Percentiles rank a stretch among this genome's conserved stretches.
These are phyloP conservation scores for Mycena pura DNA, from an alignment of 768 basidiomycete species.

Conservation along the genomic window DNA sequence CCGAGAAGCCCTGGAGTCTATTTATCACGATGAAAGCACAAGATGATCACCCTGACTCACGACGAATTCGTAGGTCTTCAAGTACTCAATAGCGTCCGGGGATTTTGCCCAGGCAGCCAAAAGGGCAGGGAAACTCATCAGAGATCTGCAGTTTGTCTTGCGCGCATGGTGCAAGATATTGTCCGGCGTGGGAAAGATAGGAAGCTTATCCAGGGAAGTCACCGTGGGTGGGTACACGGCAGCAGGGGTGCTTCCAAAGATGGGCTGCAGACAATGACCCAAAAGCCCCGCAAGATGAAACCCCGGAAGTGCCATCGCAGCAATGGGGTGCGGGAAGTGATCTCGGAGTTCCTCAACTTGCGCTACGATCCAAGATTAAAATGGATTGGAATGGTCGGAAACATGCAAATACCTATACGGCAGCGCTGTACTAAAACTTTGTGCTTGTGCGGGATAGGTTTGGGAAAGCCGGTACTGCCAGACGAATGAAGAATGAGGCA, in stretches of 20 bases:
- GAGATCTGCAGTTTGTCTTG: slow-evolving; percentile 32
- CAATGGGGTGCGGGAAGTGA: background rate
- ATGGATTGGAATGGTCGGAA: no score
- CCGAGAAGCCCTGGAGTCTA: slow-evolving; percentile 14
- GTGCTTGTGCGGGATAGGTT: no score
- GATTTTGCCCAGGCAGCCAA: slow-evolving; percentile 45
- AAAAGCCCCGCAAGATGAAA: slow-evolving; percentile 35
- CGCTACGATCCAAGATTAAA: no score
- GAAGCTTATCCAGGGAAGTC: slow-evolving; percentile 28
- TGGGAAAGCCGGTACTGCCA: no score
- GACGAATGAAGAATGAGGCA: no score
- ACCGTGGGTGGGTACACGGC: slow-evolving; percentile 26
- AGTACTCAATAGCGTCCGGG: slow-evolving; percentile 32
- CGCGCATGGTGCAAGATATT: slow-evolving; percentile 45
- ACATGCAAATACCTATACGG: no score
- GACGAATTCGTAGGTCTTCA: slow-evolving; percentile 30
- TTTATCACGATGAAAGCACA: background rate
- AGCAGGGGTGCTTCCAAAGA: slow-evolving; percentile 9
- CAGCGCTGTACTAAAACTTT: no score
- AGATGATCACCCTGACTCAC: slow-evolving; percentile 28
- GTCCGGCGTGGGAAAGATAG: slow-evolving; percentile 45
- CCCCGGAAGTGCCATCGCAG: slow-evolving; percentile 33
- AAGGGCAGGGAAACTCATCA: slow-evolving; percentile 45
- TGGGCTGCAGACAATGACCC: slow-evolving; percentile 24
- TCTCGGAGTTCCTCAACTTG: no score